Conservation (phyloP, 2,329 filamentous ascomycete species). For the Talaromyces verruculosus region DNA sequence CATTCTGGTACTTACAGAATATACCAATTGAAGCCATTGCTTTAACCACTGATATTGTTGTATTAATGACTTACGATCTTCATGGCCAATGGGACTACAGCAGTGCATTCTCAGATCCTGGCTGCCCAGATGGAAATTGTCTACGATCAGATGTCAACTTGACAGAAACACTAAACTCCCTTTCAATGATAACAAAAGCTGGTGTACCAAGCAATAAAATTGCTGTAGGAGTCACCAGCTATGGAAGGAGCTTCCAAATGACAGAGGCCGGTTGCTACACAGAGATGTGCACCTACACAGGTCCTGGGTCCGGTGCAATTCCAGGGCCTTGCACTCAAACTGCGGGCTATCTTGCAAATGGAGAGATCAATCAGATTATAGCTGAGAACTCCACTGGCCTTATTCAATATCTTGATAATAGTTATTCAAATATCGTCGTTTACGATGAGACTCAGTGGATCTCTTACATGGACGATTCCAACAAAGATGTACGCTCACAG, state of each 20-base stretch:
- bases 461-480: background rate
- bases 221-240: conserved; percentile 35
- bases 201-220: conserved; percentile 37
- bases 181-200: conserved; percentile 40
- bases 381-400: background rate
- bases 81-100: conserved; percentile 7
- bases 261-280: background rate
- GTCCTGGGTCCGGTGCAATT: background rate
- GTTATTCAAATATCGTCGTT: background rate
- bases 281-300: background rate
- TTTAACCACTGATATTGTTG: conserved; percentile 33
- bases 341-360: conserved; percentile 34
- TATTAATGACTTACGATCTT: conserved; percentile 36
- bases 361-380: background rate
- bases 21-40: conserved; percentile 33
- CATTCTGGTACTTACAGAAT: conserved; percentile 36
- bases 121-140: conserved; percentile 31
- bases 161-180: conserved; percentile 36
- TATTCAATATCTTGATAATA: background rate
- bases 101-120: background rate
- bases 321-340: conserved; percentile 40
- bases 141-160: conserved; percentile 42
- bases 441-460: background rate
- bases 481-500: background rate
- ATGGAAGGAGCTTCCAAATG: conserved; percentile 26